phyloP scores from a whole-genome alignment of 1,139 yeast genomes.

The Hemisphaericaspora subhashii region DNA sequence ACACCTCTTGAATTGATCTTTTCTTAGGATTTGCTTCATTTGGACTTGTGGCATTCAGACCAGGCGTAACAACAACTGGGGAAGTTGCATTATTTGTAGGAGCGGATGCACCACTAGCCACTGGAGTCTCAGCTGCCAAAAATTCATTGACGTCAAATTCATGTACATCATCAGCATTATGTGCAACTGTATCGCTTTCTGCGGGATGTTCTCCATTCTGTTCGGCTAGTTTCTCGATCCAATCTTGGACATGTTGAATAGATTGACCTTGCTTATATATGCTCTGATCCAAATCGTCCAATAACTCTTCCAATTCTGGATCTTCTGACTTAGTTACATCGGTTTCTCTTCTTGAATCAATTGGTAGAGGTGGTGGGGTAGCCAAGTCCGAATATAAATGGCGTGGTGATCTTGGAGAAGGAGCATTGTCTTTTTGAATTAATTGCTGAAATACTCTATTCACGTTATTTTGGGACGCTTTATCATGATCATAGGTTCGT shows the following conservation, averaged over 20 bases:
- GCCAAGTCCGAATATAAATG: slow-evolving; percentile 35
- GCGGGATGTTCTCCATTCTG: slow-evolving; percentile 16
- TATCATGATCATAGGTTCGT: slow-evolving; percentile 23
- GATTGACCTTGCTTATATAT: slow-evolving; percentile 53
- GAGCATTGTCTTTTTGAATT: slow-evolving; percentile 24
- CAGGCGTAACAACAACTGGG: slow-evolving; percentile 13
- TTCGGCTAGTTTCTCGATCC: slow-evolving; percentile 49
- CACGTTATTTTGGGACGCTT: slow-evolving; percentile 17
- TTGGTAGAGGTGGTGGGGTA: slow-evolving; percentile 13
- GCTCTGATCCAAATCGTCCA: slow-evolving; percentile 43
- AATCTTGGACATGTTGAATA: slow-evolving; percentile 58
- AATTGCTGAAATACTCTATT: slow-evolving; percentile 34
- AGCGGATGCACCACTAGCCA: slow-evolving; percentile 1
- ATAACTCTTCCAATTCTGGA: slow-evolving; percentile 17
- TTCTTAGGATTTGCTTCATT: slow-evolving; percentile 11
- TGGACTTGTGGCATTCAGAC: slow-evolving; percentile 6
- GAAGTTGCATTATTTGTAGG: slow-evolving; percentile 12
- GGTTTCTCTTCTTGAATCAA: background rate
- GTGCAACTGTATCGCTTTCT: background rate
- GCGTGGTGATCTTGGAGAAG: slow-evolving; percentile 25
- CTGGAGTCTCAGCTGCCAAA: slow-evolving; percentile 21
- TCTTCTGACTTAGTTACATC: background rate
- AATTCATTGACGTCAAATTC: slow-evolving; percentile 44
- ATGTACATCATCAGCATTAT: slow-evolving; percentile 22
- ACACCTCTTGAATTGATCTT: slow-evolving; percentile 21